A percentile compares a stretch with the other conserved stretches of the same genome.
These are phyloP conservation scores for Stagonosporopsis chrysanthemi DNA, from an alignment of 2,329 filamentous ascomycete species.

Conservation along the genomic window DNA sequence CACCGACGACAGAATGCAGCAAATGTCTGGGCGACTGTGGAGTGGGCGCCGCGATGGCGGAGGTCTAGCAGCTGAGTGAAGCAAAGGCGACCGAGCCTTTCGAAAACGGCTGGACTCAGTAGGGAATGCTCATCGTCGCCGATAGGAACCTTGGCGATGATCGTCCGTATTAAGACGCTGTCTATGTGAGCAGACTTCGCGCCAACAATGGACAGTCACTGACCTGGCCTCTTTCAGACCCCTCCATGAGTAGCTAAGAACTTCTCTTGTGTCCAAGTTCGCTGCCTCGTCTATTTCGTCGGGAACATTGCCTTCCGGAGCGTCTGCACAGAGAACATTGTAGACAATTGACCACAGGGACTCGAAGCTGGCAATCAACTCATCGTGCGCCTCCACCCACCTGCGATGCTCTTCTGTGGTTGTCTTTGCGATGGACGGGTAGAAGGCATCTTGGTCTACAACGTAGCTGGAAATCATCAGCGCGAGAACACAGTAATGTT, in stretches of 20 bases:
- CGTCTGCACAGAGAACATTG: conserved; percentile 87
- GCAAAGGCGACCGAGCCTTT: conserved; percentile 73
- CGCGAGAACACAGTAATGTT: background rate
- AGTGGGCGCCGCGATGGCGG: conserved; percentile 90
- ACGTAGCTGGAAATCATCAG: conserved; percentile 54
- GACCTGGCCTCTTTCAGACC: conserved; percentile 94
- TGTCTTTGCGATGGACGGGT: conserved; percentile 24
- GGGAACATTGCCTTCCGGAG: conserved; percentile 85
- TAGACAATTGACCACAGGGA: conserved; percentile 80
- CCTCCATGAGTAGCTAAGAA: conserved; percentile 93
- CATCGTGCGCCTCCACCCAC: conserved; percentile 58
- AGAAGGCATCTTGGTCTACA: conserved; percentile 52
- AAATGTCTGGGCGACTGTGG: conserved; percentile 90
- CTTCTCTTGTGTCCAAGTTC: conserved; percentile 82
- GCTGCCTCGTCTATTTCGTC: conserved; percentile 76
- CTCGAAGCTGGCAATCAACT: conserved; percentile 67
- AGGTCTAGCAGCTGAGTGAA: conserved; percentile 84
- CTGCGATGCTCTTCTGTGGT: conserved; percentile 15
- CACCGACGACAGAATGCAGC: conserved; percentile 76
- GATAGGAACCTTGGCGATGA: conserved; percentile 51
- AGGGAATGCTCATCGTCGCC: conserved; percentile 28
- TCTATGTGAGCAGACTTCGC: conserved; percentile 2
- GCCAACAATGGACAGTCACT: conserved; percentile 13
- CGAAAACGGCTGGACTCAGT: conserved; percentile 60
- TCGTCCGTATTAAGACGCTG: conserved; percentile 71